A percentile compares a stretch with the other conserved stretches of the same genome.
Conservation (phyloP, 805 yeast genomes). For the Metschnikowia colocasiae region DNA sequence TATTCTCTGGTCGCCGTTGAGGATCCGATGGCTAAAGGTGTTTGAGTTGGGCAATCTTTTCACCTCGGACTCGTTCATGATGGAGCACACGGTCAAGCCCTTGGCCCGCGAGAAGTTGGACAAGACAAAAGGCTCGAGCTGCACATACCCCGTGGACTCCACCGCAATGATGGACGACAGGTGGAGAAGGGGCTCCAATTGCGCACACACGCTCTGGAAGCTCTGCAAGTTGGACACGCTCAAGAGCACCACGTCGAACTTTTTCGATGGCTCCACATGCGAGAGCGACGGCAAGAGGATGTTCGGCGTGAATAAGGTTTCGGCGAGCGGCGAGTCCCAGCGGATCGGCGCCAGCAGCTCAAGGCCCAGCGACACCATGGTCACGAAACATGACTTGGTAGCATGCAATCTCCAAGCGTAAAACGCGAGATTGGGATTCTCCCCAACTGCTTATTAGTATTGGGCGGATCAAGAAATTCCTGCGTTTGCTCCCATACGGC, state of each 20-base stretch:
- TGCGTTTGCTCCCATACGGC: too few species aligned
- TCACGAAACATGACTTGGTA: conserved; percentile 35
- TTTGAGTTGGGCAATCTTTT: conserved; percentile 29
- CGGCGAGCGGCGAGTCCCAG: conserved; percentile 18
- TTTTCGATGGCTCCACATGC: conserved; percentile 14
- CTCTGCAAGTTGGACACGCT: conserved; percentile 37
- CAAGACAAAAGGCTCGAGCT: conserved; percentile 64
- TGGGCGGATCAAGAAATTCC: not conserved
- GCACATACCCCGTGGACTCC: conserved; percentile 70
- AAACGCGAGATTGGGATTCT: conserved; percentile 55
- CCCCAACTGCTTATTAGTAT: conserved; percentile 41
- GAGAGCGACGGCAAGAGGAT: conserved; percentile 15
- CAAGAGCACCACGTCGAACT: conserved; percentile 35
- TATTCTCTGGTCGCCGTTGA: conserved; percentile 41
- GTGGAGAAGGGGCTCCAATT: conserved; percentile 25
- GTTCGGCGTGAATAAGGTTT: conserved; percentile 18
- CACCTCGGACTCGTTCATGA: conserved; percentile 61
- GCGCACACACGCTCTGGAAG: conserved; percentile 30
- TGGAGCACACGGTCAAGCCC: conserved; percentile 42
- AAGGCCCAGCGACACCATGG: conserved; percentile 37
- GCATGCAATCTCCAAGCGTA: conserved; percentile 56
- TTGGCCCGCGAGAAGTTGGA: conserved; percentile 37
- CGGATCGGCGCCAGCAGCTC: conserved; percentile 18
- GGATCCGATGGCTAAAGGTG: conserved; percentile 26
- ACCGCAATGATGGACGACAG: conserved; percentile 51